phyloP scores from a whole-genome alignment of 441 rosid genomes.

The Populus hybrid region DNA sequence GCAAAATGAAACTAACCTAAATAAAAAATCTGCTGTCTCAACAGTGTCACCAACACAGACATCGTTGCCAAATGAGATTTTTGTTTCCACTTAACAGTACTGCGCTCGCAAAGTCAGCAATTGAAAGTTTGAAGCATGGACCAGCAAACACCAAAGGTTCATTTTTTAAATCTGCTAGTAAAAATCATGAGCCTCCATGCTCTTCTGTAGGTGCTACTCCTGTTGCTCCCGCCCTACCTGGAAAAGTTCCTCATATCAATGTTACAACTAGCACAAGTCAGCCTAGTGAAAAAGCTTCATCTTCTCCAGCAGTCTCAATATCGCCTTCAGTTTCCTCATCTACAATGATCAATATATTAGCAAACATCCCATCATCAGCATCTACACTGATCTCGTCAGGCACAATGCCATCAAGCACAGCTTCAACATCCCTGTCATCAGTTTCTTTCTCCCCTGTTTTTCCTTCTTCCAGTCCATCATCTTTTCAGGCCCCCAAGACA shows the following conservation, averaged over 20 bases:
- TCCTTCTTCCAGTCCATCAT: constrained; percentile 26
- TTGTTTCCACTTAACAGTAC: constrained; percentile 26
- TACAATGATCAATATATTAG: constrained; percentile 29
- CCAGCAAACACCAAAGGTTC: constrained; percentile 27
- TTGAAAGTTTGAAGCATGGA: constrained; percentile 30
- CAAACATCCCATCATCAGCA: constrained; percentile 29
- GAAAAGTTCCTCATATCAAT: constrained; percentile 32
- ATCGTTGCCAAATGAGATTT: constrained; percentile 33
- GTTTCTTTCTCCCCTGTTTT: constrained; percentile 34
- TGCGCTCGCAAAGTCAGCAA: constrained; percentile 25
- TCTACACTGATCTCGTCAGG: constrained; percentile 32
- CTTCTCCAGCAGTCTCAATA: constrained; percentile 31
- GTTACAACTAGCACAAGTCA: constrained; percentile 32
- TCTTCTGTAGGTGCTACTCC: constrained; percentile 32
- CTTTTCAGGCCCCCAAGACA: constrained; percentile 34
- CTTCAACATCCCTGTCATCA: constrained; percentile 30
- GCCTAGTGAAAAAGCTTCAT: constrained; percentile 38
- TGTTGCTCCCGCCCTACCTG: constrained; percentile 28
- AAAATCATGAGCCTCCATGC: constrained; percentile 30
- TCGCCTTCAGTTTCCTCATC: constrained; percentile 45
- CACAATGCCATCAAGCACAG: constrained; percentile 31
- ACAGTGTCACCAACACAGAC: constrained; percentile 27
- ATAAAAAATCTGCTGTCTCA: constrained; percentile 30
- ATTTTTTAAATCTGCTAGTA: constrained; percentile 23
- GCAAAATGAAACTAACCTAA: constrained; percentile 35